phyloP scores from a whole-genome alignment of 345 rosid genomes.

The Melaleuca alternifolia region DNA sequence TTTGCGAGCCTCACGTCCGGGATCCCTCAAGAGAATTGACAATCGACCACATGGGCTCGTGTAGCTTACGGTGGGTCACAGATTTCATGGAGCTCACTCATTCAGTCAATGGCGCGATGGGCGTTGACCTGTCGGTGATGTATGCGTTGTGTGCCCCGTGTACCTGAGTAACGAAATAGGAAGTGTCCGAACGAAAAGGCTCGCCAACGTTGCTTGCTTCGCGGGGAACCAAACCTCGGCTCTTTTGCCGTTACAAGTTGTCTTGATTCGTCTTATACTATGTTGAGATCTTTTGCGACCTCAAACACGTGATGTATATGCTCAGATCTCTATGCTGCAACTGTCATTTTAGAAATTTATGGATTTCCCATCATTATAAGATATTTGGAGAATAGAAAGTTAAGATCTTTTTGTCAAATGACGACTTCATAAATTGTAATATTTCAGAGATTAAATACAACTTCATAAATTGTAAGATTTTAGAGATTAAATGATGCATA shows the following conservation, averaged over 20 bases:
- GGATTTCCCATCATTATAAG: not conserved
- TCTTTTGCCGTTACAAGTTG: not conserved
- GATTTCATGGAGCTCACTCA: not conserved
- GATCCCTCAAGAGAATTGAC: not conserved
- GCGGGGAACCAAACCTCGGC: not conserved
- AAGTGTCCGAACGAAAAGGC: not conserved
- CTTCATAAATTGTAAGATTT: not conserved
- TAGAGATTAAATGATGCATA: not conserved
- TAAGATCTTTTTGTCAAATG: accelerated
- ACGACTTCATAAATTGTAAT: not conserved
- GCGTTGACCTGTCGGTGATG: not conserved
- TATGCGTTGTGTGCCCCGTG: not conserved
- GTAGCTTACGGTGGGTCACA: not conserved
- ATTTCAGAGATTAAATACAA: no score
- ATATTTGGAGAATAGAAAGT: not conserved
- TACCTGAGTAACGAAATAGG: not conserved
- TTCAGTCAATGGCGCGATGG: not conserved
- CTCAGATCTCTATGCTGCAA: not conserved
- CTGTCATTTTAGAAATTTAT: not conserved
- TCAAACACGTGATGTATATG: not conserved
- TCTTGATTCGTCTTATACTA: not conserved
- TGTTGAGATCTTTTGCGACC: not conserved
- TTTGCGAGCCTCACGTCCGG: not conserved
- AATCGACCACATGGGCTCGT: not conserved
- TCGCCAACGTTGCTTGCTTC: not conserved